Base-by-base conservation (phyloP, 257 asterid genomes). In the Oldenlandia corymbosa region DNA sequence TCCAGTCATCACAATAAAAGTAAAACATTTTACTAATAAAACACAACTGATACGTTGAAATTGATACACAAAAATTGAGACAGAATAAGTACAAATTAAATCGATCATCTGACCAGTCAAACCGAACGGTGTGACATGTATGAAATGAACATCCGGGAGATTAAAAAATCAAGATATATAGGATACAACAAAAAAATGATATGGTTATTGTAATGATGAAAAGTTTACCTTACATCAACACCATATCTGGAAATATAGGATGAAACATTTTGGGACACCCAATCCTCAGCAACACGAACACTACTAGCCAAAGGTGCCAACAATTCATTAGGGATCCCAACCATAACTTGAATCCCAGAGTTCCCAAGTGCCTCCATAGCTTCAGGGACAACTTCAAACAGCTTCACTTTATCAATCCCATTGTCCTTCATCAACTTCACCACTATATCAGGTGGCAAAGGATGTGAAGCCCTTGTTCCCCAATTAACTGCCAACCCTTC, bases 271-370 rank as follows among this genome's bases (percentile, higher is more conserved):
- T 64, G 76, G 1, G 75, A n/a, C 0, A 92, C 97, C 97, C 95
- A 92, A 32, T 75, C 78, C 59, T 84, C 95, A n/a, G 96, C 97
- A 58, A 62, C 77, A 0, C 71, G 62, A 36, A 89, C 97, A 36
- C 83, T 85, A 30, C 78, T 64, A 0, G 97, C 90, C 24, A 92
- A 32, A 6, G 79, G 66, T 0, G 91, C 99, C 10, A 92, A 54
- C 84, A 89, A 62, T 42, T 92, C 99, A 37, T 92, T 92, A 8
- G 98, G 95, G 14, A 91, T 91, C 16, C 98, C 98, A 24, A 91
- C 91, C 98, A 91, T 91, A 52, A 88, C 98, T 57, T 86, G 76
- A 18, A 92, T 84, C 10, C 91, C 95, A 0, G 97, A 83, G 68
- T 79, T 82, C 4, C 85, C 96, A 1, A 92, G 85, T 26, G 95